Base-by-base conservation (phyloP, 23 red algal genomes). In the Gracilaria caudata region DNA sequence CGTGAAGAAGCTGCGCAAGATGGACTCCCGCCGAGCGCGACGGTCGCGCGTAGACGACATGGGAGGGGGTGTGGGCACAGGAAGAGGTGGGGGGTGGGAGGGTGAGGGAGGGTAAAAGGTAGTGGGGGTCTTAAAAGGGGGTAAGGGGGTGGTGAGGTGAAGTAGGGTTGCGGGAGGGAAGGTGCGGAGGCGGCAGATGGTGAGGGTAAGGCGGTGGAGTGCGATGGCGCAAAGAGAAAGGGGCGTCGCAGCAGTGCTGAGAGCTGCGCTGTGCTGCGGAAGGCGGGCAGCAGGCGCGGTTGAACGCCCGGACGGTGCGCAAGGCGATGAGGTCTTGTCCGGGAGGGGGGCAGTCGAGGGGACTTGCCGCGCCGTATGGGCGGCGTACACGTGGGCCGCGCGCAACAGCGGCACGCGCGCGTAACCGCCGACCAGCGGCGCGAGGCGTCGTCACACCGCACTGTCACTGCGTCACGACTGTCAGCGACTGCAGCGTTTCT, bases 21-120 rank as follows among this genome's bases (percentile, higher is more conserved):
- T 65, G 21, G 73, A 73, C 53, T 93, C 90, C 39, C 80, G 79
- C 21, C 60, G 60, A 11, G 68, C 70, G 53, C 90, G 90, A 54
- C 88, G 88, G 78, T 92, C 88, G 79, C 58, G 82, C 34, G 83
- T 55, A 34, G 83, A 55, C 44, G 84, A 75, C 70, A 75, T 75
- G 70, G 19, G n/a, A 38, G 70, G 13, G 8, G 8, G 84, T 14
- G 26, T 53, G n/a, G 44, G 47, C 4, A 46, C 4, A 41, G 71
- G n/a, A 37, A 33, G 26, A 30, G 32, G 44, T 11, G 16, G 35
- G 36, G 33, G 7, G 20, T 43, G 20, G n/a, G 49, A 28, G 47
- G 70, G 44, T 53, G 84, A 41, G 33, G 5, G 56, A 19, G 33
- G 33, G 73, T 20, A 13, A 73, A 33, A 34, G 36, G 83, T 23